These are phyloP conservation scores for Elaeis oleifera DNA, from an alignment of 202 grass and related monocot species.

Conservation along the genomic window DNA sequence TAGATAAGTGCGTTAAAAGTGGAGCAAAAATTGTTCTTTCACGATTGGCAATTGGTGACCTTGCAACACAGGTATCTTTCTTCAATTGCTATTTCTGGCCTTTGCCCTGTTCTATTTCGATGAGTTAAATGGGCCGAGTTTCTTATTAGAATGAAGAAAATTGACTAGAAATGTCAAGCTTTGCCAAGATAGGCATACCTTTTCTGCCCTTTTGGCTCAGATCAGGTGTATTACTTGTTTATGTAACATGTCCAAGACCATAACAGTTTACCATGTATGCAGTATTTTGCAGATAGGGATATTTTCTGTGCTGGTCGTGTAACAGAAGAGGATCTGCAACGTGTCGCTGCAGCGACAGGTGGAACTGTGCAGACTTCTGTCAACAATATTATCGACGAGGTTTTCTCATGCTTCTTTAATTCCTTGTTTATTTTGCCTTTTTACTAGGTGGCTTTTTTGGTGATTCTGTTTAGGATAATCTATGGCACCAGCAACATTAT, in stretches of 20 bases:
- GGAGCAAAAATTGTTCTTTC: constrained; percentile 88
- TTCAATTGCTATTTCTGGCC: background rate
- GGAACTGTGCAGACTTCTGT: constrained; percentile 93
- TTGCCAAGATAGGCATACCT: too few species aligned
- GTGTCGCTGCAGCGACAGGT: constrained; percentile 79
- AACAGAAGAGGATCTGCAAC: constrained; percentile 79
- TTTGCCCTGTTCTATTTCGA: background rate
- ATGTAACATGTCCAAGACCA: background rate
- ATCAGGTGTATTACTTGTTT: too few species aligned
- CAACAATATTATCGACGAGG: constrained; percentile 85
- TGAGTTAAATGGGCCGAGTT: background rate
- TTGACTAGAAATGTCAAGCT: too few species aligned
- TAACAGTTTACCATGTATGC: constrained; percentile 8
- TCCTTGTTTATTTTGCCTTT: background rate
- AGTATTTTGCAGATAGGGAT: constrained; percentile 94
- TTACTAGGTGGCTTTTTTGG: too few species aligned
- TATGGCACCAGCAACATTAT: too few species aligned
- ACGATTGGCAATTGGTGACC: constrained; percentile 84
- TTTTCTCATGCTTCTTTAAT: constrained; percentile 12
- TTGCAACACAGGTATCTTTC: constrained; percentile 74
- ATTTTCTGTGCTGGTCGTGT: constrained; percentile 98
- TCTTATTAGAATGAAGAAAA: too few species aligned
- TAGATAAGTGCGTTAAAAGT: constrained; percentile 94
- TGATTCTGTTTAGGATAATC: too few species aligned
- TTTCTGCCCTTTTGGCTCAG: too few species aligned